These are phyloP conservation scores for Nakaseomyces glabratus DNA, from an alignment of 1,139 yeast genomes.

Conservation along the genomic window DNA sequence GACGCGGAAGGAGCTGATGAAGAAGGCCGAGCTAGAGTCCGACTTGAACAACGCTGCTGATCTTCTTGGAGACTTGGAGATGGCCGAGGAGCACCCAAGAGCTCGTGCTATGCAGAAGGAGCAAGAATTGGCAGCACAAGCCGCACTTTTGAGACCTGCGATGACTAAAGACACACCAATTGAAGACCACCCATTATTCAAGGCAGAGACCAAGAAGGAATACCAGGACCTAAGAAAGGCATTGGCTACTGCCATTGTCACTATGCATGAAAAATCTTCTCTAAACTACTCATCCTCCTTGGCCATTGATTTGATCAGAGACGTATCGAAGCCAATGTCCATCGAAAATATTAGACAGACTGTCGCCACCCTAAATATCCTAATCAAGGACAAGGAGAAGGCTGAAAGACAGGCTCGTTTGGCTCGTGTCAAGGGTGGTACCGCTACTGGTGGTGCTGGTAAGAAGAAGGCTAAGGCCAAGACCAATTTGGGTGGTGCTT, in stretches of 20 bases:
- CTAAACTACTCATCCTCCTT: conserved; percentile 65
- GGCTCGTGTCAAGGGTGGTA: conserved; percentile 65
- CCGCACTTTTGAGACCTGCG: conserved; percentile 30
- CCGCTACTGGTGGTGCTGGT: conserved; percentile 90
- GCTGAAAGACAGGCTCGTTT: conserved; percentile 80
- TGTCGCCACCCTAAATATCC: conserved; percentile 71
- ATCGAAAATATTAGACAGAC: conserved; percentile 82
- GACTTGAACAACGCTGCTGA: conserved; percentile 92
- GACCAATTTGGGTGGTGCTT: conserved; percentile 65
- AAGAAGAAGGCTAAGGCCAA: conserved; percentile 86
- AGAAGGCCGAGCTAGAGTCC: conserved; percentile 69
- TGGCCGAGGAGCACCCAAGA: conserved; percentile 65
- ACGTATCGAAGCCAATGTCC: conserved; percentile 68
- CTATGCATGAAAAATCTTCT: conserved; percentile 52
- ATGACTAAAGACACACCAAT: conserved; percentile 62
- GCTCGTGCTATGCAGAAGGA: conserved; percentile 46
- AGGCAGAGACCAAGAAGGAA: conserved; percentile 71
- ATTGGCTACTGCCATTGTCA: conserved; percentile 55
- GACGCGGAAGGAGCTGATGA: conserved; percentile 63
- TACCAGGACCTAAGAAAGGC: conserved; percentile 79
- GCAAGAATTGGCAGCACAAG: conserved; percentile 39
- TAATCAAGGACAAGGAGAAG: conserved; percentile 77
- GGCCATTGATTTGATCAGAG: conserved; percentile 81
- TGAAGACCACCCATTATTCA: conserved; percentile 67
- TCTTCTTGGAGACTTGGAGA: conserved; percentile 75